phyloP scores from a whole-genome alignment of 2,329 filamentous ascomycete genomes.

The Penicillium paneum region DNA sequence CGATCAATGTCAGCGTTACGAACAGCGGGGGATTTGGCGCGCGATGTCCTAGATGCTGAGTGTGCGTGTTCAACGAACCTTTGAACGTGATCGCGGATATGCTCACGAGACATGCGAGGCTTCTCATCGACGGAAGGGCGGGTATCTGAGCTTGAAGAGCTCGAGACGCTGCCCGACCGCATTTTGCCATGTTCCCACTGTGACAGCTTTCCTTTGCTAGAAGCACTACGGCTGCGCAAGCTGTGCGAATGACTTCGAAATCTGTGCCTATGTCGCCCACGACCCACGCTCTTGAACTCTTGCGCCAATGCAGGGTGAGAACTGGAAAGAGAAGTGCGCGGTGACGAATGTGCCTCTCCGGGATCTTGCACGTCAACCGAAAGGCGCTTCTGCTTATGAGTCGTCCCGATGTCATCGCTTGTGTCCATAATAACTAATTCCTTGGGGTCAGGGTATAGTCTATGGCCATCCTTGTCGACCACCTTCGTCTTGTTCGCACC shows the following conservation, averaged over 20 bases:
- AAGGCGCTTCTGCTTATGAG: constrained; percentile 20
- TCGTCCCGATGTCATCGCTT: constrained; percentile 4
- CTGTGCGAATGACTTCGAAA: constrained; percentile 57
- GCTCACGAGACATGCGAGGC: constrained; percentile 7
- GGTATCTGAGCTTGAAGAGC: constrained; percentile 52
- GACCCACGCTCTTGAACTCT: constrained; percentile 50
- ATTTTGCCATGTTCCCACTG: constrained; percentile 54
- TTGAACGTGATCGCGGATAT: constrained; percentile 8
- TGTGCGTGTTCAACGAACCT: constrained; percentile 3
- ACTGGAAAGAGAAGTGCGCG: constrained; percentile 39
- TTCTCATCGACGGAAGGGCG: constrained; percentile 10
- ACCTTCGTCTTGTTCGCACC: constrained; percentile 74
- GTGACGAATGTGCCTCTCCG: constrained; percentile 21
- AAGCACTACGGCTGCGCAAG: constrained; percentile 54
- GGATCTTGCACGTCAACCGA: constrained; percentile 20
- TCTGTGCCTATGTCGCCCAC: constrained; percentile 60
- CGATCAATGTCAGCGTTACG: not conserved
- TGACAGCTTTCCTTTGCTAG: constrained; percentile 49
- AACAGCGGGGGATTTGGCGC: constrained; percentile 10
- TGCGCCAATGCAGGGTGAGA: constrained; percentile 32
- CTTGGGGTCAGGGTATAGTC: constrained; percentile 53
- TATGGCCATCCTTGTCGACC: constrained; percentile 73
- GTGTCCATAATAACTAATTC: constrained; percentile 22
- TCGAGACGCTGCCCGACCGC: constrained; percentile 54
- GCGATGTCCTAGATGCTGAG: constrained; percentile 5